Base-by-base conservation (phyloP, 2,329 filamentous ascomycete species). In the Colletotrichum eremochloae region DNA sequence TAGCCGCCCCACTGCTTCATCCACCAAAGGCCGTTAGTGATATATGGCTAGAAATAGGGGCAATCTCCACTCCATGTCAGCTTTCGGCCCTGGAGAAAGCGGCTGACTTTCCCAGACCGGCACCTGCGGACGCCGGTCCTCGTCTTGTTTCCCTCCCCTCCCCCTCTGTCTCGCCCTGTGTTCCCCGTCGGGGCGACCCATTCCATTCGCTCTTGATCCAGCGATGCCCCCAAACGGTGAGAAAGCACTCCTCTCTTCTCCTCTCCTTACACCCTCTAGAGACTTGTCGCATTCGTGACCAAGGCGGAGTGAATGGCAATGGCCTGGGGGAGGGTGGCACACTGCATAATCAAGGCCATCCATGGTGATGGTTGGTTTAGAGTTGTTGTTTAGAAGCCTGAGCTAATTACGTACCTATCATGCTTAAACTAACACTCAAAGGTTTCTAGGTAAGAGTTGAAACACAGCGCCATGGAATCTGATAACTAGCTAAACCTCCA, bases 41-140 rank as follows among this genome's bases (percentile, higher is more conserved):
- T 6, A 58, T 6, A 63, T 63, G 50, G 7, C 64, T 57, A 63
- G 60, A 63, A 69, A 72, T 72, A 70, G 70, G 70, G 70, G 70
- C 61, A 72, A 72, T 72, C 70, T 72, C 70, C 70, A 70, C 62
- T 56, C 70, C 42, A 68, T 33, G 65, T 55, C 58, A 63, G 64
- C 50, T 38, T 46, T 58, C 52, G 64, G 65, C 64, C 64, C 63
- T 71, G 63, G 64, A 68, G 52, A 29, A 63, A 58, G 44, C 64
- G 64, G 68, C 68, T 68, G 58, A 56, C 8, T 60, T 72, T 69
- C 70, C 57, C 61, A 72, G 66, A 64, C 70, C 70, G 70, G 66
- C 60, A 65, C 66, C 24, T 61, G 53, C 66, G 66, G 60, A 63
- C 66, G 66, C 69, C 69, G 66, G 53, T 38, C 24, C 52, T 38